Conservation (phyloP, 1,284 basidiomycete genomes). For the Acaromyces ingoldii region DNA sequence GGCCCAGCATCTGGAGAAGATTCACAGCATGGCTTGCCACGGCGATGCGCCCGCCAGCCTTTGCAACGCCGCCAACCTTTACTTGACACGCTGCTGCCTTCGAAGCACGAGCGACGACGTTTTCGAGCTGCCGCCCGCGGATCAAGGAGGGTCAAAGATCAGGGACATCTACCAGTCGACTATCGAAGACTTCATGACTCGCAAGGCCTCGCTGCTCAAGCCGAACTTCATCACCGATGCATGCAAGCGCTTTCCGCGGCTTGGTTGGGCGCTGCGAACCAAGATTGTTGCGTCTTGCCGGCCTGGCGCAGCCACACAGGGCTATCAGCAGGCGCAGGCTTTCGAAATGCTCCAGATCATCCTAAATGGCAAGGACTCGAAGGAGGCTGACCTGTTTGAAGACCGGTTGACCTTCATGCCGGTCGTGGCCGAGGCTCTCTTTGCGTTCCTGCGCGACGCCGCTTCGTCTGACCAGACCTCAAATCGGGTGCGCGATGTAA, state of each 20-base stretch:
- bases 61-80: slow-evolving; percentile 67
- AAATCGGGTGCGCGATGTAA: no score
- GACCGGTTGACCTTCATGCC: no score
- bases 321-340: slow-evolving; percentile 57
- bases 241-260: slow-evolving; percentile 63
- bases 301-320: slow-evolving; percentile 22
- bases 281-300: slow-evolving; percentile 57
- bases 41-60: slow-evolving; percentile 60
- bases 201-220: slow-evolving; percentile 74
- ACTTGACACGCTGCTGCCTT: slow-evolving; percentile 64
- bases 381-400: no score
- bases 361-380: no score
- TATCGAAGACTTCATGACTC: slow-evolving; percentile 69
- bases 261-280: slow-evolving; percentile 66
- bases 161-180: slow-evolving; percentile 64
- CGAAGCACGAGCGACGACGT: slow-evolving; percentile 50
- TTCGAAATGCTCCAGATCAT: slow-evolving; percentile 70
- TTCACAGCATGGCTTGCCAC: slow-evolving; percentile 72
- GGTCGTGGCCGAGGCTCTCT: no score
- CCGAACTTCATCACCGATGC: slow-evolving; percentile 74
- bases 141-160: background rate
- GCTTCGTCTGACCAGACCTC: no score
- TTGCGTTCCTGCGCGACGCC: no score
- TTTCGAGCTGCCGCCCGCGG: slow-evolving; percentile 46
- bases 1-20: slow-evolving; percentile 59